Percentiles rank a stretch among this genome's conserved stretches.
Evolutionary conservation across 2,329 filamentous ascomycete species (phyloP).

Genomic region (Phyllosticta ampelicida): DNA sequence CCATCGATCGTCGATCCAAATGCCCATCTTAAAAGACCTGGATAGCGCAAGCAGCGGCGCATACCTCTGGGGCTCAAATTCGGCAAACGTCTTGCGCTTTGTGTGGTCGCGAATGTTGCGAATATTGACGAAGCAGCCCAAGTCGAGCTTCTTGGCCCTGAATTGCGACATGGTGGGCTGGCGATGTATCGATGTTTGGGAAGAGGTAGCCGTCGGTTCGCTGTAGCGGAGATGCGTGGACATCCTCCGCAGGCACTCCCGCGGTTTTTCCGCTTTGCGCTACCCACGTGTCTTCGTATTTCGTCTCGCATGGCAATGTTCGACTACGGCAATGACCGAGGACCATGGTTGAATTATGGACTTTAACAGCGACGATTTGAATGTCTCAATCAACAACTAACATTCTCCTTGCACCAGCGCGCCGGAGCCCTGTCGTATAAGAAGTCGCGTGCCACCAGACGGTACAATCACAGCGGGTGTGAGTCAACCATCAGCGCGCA

Average conservation of each 20-base stretch:
- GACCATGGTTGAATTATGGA: background rate
- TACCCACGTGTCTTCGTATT: background rate
- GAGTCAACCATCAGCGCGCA: background rate
- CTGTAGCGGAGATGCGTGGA: background rate
- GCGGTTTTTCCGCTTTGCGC: background rate
- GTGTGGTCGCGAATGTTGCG: conserved; percentile 87
- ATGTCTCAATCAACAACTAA: background rate
- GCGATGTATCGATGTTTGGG: background rate
- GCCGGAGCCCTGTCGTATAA: background rate
- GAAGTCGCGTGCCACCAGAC: background rate
- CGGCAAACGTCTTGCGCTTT: conserved; percentile 85
- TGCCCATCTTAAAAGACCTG: background rate
- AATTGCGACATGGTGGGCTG: conserved; percentile 53
- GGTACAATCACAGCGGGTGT: background rate
- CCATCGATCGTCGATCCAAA: background rate
- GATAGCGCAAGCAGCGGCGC: conserved; percentile 10
- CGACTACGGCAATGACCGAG: background rate
- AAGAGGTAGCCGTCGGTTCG: background rate
- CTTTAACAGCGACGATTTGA: background rate
- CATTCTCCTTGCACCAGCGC: background rate
- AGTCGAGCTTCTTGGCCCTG: conserved; percentile 77
- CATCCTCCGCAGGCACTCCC: background rate
- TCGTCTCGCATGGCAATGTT: background rate
- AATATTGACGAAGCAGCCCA: conserved; percentile 79
- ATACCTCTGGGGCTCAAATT: conserved; percentile 81